Evolutionary conservation across 805 yeast genomes (phyloP), one percentile per base, ranked within the genome.

Genomic region (Schwanniomyces vanrijiae): DNA sequence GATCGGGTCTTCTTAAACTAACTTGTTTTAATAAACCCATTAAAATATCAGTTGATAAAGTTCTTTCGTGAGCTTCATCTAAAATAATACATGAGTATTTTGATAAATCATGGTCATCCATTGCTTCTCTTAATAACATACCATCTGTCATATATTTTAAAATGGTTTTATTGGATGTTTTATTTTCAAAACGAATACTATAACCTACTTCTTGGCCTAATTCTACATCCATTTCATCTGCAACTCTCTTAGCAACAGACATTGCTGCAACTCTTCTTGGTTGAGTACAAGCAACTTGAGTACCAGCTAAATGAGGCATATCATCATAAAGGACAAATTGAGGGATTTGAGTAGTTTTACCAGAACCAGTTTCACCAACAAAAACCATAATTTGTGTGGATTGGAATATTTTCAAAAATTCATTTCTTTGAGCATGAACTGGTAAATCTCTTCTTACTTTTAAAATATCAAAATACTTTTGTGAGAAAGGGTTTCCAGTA

Each of bases 291-390:
- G 97, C 98, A 45, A 92, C 92, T 69, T 85, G 92, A 13, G 83
- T 83, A 4, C 92, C 91, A 44, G 72, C 71, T 55, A 90, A 73
- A 60, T 90, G 96, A 14, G 97, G 96, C 79, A 92, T 80, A 57
- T 91, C 98, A 64, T 94, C 97, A 59, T 81, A 90, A 42, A 85
- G 72, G 19, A 92, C 97, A 69, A 91, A 94, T 69, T 92, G 99
- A 3, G 99, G 98, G 53, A 92, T 91, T 72, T 92, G 99, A 0
- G 99, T 92, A 21, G 98, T 92, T 69, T 92, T 92, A 81, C 99
- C 99, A 25, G 97, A 90, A 73, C 99, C 99, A 4, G 99, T 92
- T 66, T 92, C 99, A 75, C 99, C 99, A 44, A 94, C 98, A 68
- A 94, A 90, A 31, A 92, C 98, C 95, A 94, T 87, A 63, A 92